Evolutionary conservation across 257 asterid species (phyloP).

Genomic region (Nicotiana attenuata): DNA sequence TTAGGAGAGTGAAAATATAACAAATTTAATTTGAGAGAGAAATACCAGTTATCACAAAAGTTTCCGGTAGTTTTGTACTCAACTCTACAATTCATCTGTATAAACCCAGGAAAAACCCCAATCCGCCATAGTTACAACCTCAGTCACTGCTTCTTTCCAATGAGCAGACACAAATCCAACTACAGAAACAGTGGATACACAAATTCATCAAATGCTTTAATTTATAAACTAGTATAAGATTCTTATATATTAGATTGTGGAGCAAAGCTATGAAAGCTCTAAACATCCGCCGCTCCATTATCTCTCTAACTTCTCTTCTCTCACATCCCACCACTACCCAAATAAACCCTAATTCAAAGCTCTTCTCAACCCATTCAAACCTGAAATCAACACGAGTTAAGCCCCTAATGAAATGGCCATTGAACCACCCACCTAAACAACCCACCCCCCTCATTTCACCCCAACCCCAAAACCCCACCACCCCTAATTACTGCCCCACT

Average conservation of each 20-base stretch:
- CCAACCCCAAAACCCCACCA: constrained; percentile 24
- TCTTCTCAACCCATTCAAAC: constrained; percentile 29
- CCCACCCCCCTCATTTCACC: constrained; percentile 15
- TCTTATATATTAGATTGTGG: background rate
- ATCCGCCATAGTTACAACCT: background rate
- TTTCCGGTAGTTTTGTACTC: background rate
- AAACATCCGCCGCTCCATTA: constrained; percentile 28
- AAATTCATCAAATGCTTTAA: background rate
- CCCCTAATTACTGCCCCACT: constrained; percentile 23
- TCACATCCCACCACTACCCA: background rate
- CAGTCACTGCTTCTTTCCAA: background rate
- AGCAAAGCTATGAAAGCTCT: constrained; percentile 20
- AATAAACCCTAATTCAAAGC: constrained; percentile 16
- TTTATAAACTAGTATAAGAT: background rate
- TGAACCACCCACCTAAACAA: constrained; percentile 17
- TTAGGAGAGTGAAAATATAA: no score
- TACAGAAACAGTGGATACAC: background rate
- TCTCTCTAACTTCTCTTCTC: constrained; percentile 27
- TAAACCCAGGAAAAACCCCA: background rate
- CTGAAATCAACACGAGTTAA: constrained; percentile 32
- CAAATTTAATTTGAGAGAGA: no score
- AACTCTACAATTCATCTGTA: background rate
- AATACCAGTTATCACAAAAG: no score
- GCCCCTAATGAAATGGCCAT: constrained; percentile 12
- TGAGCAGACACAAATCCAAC: background rate